Base-by-base conservation (phyloP, 2,329 filamentous ascomycete genomes). In the Xylaria sp. region DNA sequence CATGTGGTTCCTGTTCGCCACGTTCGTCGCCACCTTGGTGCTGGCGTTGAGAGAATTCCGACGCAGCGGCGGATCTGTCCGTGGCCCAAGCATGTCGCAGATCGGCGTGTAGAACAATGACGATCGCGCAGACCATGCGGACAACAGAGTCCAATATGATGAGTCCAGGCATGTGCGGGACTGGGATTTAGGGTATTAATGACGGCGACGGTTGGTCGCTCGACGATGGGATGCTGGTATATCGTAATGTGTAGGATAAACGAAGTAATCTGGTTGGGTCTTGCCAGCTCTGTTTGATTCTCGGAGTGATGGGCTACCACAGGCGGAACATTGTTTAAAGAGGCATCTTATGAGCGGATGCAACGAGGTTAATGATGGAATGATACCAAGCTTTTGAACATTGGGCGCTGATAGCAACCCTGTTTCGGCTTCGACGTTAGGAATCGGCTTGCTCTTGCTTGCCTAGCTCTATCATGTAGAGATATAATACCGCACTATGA, bases 1-100 rank as follows among this genome's bases (percentile, higher is more conserved):
- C 82, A 85, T 93, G 81, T 95, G 91, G 91, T 94, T 94, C 81
- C 86, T 93, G 57, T 93, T 90, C 78, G 85, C 82, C 47, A 83
- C 86, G 30, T 92, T 90, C 75, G 81, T 83, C 32, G 88, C 82
- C 3, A 85, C 85, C 48, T 78, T 89, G 53, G 82, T 88, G 76
- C 84, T 92, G 70, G 81, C 85, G 64, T 78, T 89, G 74, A 81
- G 82, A 68, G 84, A 85, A 66, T 83, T 85, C 73, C 83, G 85
- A 54, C 84, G 88, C 48, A 81, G 84, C 62, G 80, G 81, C 61
- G 82, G 84, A 17, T 84, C 83, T 34, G 73, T 82, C 56, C 79
- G 82, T 69, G 69, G 74, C 12, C 86, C 87, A 61, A 83, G 78
- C 74, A 89, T 89, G 87, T 85, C 85, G 62, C 87, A 89, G 80